These are phyloP conservation scores for Pestalotiopsis sp. DNA, from an alignment of 2,329 filamentous ascomycete species.

Conservation along the genomic window DNA sequence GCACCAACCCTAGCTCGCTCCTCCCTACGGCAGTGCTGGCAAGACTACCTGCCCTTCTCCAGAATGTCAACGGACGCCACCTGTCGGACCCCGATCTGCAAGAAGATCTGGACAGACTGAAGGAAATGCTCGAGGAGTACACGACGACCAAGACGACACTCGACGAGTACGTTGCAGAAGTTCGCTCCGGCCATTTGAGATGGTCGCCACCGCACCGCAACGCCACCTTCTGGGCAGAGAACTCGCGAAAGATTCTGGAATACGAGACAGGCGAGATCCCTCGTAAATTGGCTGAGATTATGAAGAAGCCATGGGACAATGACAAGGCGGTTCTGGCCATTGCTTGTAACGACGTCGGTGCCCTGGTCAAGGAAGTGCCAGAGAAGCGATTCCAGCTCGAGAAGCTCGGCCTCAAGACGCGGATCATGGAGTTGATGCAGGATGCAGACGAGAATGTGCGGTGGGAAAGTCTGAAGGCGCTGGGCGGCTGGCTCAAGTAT, in stretches of 20 bases:
- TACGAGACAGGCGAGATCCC: constrained; percentile 78
- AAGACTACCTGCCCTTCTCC: constrained; percentile 71
- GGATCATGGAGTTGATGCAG: constrained; percentile 93
- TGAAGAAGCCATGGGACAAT: constrained; percentile 72
- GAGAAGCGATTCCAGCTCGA: constrained; percentile 81
- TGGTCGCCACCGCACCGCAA: constrained; percentile 93
- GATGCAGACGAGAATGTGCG: constrained; percentile 85
- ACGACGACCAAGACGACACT: constrained; percentile 76
- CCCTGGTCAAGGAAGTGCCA: constrained; percentile 84
- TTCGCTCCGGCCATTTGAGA: constrained; percentile 82
- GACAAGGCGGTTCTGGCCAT: constrained; percentile 90
- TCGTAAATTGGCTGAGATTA: constrained; percentile 82
- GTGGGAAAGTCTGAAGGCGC: constrained; percentile 88
- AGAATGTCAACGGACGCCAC: constrained; percentile 64
- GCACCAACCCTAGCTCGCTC: constrained; percentile 68
- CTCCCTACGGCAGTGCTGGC: constrained; percentile 87
- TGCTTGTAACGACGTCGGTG: constrained; percentile 91
- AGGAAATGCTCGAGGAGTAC: constrained; percentile 67
- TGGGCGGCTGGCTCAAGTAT: constrained; percentile 69
- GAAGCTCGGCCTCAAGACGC: constrained; percentile 80
- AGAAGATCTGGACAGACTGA: constrained; percentile 63
- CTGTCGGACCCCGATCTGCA: constrained; percentile 66
- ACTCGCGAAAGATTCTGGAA: constrained; percentile 84
- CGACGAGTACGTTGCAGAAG: constrained; percentile 87
- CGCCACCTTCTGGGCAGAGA: constrained; percentile 87